phyloP scores from a whole-genome alignment of 108 stramenopile genomes.

The Phaeodactylum tricornutum region DNA sequence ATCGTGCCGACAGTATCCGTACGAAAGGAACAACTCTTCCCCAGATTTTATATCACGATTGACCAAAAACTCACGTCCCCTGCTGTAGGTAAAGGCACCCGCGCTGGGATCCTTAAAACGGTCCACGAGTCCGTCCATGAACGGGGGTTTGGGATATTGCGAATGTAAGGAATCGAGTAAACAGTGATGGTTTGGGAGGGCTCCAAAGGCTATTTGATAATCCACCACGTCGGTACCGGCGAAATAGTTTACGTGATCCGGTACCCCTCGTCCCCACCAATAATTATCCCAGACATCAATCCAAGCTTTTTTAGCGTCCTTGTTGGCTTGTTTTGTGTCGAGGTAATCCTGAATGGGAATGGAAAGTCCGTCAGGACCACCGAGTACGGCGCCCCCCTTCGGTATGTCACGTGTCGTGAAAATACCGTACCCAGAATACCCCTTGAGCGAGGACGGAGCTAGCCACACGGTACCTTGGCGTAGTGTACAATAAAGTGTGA shows the following conservation, averaged over 20 bases:
- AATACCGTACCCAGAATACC: conserved; percentile 5
- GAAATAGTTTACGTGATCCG: conserved; percentile 17
- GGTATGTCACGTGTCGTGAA: conserved; percentile 6
- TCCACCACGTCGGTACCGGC: conserved; percentile 15
- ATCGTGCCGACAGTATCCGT: conserved; percentile 9
- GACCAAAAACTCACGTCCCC: conserved; percentile 19
- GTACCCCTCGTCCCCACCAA: conserved; percentile 27
- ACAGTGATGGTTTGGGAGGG: conserved; percentile 35
- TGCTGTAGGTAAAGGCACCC: conserved; percentile 32
- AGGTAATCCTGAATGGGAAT: conserved; percentile 3
- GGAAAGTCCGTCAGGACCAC: conserved; percentile 6
- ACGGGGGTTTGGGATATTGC: conserved; percentile 1
- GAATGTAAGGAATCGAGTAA: conserved; percentile 7
- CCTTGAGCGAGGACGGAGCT: conserved; percentile 17
- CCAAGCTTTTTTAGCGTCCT: conserved; percentile 1
- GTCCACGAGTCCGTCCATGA: conserved; percentile 10
- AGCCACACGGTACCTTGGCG: conserved; percentile 9
- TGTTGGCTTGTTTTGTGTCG: neutral
- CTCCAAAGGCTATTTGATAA: conserved; percentile 26
- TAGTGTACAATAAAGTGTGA: neutral
- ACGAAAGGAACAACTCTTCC: conserved; percentile 20
- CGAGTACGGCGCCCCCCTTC: conserved; percentile 6
- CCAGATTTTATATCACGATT: conserved; percentile 6
- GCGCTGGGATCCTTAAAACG: conserved; percentile 7
- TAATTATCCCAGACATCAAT: conserved; percentile 8